Evolutionary conservation across 2,329 filamentous ascomycete genomes (phyloP).

Genomic region (Neopestalotiopsis clavispora): DNA sequence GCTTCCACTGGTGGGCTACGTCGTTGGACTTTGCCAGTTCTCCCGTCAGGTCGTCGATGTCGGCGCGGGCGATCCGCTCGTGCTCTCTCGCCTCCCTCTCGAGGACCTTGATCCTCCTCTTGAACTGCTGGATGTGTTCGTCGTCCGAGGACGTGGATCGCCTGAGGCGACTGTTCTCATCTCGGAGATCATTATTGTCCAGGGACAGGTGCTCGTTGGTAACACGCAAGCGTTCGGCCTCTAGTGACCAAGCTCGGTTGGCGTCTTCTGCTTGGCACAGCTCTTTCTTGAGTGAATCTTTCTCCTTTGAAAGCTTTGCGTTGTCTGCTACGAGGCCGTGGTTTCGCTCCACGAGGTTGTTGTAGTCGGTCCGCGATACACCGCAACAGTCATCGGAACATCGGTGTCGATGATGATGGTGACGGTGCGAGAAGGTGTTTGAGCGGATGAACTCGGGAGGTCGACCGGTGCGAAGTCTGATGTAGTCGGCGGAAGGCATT

Average conservation of each 20-base stretch:
- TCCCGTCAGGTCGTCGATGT: conserved; percentile 13
- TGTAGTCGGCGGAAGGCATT: conserved; percentile 19
- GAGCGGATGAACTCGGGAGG: conserved; percentile 27
- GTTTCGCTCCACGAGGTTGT: conserved; percentile 26
- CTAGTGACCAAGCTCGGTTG: conserved; percentile 21
- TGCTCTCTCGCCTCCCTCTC: conserved; percentile 26
- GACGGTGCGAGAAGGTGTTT: conserved; percentile 29
- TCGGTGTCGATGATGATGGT: conserved; percentile 20
- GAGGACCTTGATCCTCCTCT: conserved; percentile 24
- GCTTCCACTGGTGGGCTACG: conserved; percentile 19
- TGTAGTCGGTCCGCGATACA: conserved; percentile 30
- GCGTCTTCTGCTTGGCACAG: conserved; percentile 22
- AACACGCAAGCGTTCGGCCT: background rate
- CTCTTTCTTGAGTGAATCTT: conserved; percentile 27
- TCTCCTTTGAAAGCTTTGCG: conserved; percentile 26
- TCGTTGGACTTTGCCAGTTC: conserved; percentile 26
- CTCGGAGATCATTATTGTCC: conserved; percentile 23
- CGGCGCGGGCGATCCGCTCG: conserved; percentile 19
- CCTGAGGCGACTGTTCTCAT: conserved; percentile 11
- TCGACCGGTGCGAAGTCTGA: conserved; percentile 23
- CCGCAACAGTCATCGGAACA: conserved; percentile 33
- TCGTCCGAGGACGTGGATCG: conserved; percentile 21
- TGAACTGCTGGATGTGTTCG: conserved; percentile 23
- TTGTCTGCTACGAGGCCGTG: conserved; percentile 20
- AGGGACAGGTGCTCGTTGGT: conserved; percentile 22